Evolutionary conservation across 2,329 filamentous ascomycete genomes (phyloP).

Genomic region (Colletotrichum sp.): DNA sequence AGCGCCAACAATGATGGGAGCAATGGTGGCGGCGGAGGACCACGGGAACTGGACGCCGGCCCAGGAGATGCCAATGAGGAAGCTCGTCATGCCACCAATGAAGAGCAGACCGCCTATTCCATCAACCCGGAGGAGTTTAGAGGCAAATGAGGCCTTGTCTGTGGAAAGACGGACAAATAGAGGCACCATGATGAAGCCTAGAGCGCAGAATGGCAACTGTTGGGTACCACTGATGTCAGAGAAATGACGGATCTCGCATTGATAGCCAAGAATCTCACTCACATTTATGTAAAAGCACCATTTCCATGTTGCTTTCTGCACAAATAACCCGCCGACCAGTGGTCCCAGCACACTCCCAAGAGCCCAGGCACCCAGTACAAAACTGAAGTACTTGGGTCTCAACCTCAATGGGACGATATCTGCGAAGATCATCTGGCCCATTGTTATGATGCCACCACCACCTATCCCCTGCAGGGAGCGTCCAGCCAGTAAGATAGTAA

Average conservation of each 20-base stretch:
- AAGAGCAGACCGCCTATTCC: background rate
- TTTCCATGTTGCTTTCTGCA: background rate
- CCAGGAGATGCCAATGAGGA: background rate
- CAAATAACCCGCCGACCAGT: background rate
- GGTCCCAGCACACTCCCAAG: conserved; percentile 1
- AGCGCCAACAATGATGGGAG: background rate
- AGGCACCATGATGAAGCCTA: background rate
- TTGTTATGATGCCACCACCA: conserved; percentile 17
- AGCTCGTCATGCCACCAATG: background rate
- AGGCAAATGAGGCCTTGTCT: background rate
- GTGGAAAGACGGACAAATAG: background rate
- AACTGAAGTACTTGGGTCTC: conserved; percentile 1
- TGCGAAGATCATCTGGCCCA: conserved; percentile 15
- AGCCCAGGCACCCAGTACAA: background rate
- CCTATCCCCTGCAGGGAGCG: conserved; percentile 16
- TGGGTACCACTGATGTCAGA: background rate
- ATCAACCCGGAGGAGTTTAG: background rate
- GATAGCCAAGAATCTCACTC: background rate
- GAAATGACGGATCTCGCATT: background rate
- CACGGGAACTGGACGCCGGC: background rate
- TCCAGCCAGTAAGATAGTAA: conserved; percentile 5
- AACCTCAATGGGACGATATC: conserved; percentile 1
- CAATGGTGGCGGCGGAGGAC: background rate
- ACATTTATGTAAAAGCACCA: background rate
- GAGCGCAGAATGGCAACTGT: background rate